Percentiles rank a stretch among this genome's conserved stretches.
Evolutionary conservation across 208 protist genomes (phyloP).

Genomic region (Leishmania aethiopica): DNA sequence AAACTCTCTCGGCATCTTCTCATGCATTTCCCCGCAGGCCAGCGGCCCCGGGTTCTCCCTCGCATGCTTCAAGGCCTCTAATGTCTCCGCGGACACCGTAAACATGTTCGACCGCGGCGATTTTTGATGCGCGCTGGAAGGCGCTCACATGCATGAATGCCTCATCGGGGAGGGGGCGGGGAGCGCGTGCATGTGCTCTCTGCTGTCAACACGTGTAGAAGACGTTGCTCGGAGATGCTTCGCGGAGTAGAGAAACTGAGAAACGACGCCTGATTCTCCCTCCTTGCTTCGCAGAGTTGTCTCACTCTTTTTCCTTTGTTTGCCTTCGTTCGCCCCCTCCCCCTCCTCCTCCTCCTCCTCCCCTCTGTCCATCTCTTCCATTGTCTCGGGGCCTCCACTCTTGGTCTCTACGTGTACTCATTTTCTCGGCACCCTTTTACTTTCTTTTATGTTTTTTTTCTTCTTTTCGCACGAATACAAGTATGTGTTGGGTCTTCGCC

Average conservation of each 20-base stretch:
- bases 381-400: neutral
- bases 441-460: neutral
- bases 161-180: too few species aligned
- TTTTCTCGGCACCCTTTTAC: neutral
- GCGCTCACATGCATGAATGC: too few species aligned
- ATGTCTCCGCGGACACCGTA: conserved; percentile 6
- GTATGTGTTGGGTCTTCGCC: neutral
- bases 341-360: neutral
- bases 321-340: neutral
- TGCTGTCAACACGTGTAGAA: neutral
- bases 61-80: conserved; percentile 4
- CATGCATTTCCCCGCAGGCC: neutral
- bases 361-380: neutral
- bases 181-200: too few species aligned
- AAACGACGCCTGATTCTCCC: neutral
- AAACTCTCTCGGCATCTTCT: neutral
- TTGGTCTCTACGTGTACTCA: neutral
- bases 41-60: conserved; percentile 19
- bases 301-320: neutral
- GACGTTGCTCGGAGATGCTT: neutral
- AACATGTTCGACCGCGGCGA: conserved; percentile 22
- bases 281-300: neutral
- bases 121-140: neutral
- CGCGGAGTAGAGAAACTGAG: neutral
- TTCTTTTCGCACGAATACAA: neutral